Evolutionary conservation across 148 eudicot genomes (phyloP).

Genomic region (Rhododendron ovatum): DNA sequence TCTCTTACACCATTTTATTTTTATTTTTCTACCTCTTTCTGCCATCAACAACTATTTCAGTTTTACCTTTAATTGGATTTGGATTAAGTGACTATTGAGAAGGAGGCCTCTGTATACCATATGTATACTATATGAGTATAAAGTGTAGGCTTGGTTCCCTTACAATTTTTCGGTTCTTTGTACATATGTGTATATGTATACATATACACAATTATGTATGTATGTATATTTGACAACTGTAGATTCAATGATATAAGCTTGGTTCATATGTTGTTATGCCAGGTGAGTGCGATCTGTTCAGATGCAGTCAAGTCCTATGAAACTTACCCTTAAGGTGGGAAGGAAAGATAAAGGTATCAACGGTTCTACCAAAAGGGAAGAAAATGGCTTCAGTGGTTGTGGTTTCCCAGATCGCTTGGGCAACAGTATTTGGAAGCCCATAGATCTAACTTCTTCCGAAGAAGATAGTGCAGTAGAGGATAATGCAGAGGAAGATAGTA

Average conservation of each 20-base stretch:
- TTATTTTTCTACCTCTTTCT: background rate
- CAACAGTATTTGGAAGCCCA: constrained; percentile 25
- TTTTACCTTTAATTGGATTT: background rate
- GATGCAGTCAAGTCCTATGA: constrained; percentile 19
- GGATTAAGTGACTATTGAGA: background rate
- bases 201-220: background rate
- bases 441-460: constrained; percentile 28
- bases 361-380: constrained; percentile 18
- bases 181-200: too few relatives aligned
- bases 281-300: constrained; percentile 5
- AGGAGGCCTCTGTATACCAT: background rate
- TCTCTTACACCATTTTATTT: background rate
- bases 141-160: background rate
- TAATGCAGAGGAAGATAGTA: constrained; percentile 18
- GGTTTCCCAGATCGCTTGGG: constrained; percentile 13
- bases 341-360: constrained; percentile 17
- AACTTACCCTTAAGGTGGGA: constrained; percentile 18
- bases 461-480: background rate
- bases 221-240: background rate
- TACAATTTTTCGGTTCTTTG: background rate
- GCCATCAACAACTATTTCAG: background rate
- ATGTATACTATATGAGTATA: background rate
- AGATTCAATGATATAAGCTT: background rate
- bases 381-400: constrained; percentile 18
- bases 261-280: background rate